These are phyloP conservation scores for Gonapodya prolifera DNA, from an alignment of 192 early-diverging fungal genomes.

Conservation along the genomic window DNA sequence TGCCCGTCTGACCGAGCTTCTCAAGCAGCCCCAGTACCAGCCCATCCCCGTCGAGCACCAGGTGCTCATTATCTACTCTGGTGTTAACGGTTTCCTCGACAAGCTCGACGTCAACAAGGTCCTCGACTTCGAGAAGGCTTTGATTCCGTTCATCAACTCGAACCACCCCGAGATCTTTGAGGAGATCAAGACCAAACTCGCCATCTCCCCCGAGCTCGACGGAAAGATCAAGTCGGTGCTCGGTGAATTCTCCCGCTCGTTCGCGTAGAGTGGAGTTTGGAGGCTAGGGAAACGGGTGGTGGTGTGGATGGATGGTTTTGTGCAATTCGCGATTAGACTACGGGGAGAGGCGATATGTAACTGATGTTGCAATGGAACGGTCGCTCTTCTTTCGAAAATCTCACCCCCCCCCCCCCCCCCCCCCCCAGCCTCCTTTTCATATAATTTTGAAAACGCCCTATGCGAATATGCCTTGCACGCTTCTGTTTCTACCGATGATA, in stretches of 20 bases:
- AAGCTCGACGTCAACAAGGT: constrained; percentile 91
- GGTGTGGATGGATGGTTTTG: not conserved
- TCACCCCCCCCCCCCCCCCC: too few species aligned
- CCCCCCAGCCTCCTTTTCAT: too few species aligned
- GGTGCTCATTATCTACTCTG: constrained; percentile 95
- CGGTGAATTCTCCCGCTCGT: constrained; percentile 64
- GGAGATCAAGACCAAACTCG: constrained; percentile 77
- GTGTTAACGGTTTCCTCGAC: constrained; percentile 97
- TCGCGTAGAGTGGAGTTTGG: constrained; percentile 11
- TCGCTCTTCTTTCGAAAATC: too few species aligned
- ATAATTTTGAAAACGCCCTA: too few species aligned
- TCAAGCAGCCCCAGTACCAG: constrained; percentile 99
- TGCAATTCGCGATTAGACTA: too few species aligned
- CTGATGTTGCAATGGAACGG: too few species aligned
- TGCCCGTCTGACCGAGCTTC: constrained; percentile 96
- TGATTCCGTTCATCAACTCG: constrained; percentile 75
- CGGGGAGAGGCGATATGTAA: too few species aligned
- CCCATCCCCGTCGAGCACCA: constrained; percentile 94
- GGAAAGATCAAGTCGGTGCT: constrained; percentile 84
- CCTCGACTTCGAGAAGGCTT: constrained; percentile 82
- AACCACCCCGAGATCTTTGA: constrained; percentile 83
- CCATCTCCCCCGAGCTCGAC: constrained; percentile 78
- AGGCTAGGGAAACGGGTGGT: not conserved
- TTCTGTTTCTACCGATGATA: too few species aligned
- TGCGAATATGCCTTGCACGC: too few species aligned